Conservation (phyloP, 345 rosid species). For the Adansonia digitata region DNA sequence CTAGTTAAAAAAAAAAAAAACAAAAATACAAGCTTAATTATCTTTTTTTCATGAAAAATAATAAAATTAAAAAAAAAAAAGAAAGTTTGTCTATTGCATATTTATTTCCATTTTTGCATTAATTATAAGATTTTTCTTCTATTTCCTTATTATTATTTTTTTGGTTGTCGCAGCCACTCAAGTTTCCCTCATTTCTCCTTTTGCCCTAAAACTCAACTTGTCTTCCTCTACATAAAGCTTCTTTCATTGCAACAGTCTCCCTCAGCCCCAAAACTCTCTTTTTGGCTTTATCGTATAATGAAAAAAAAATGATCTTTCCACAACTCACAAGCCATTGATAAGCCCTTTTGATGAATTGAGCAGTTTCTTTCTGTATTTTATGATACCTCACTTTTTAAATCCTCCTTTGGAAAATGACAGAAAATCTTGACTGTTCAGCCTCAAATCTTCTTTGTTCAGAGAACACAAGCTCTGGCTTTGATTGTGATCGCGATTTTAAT, state of each 20-base stretch:
- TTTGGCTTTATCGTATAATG: slow-evolving; percentile 16
- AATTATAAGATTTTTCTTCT: not conserved
- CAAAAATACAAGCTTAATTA: no score
- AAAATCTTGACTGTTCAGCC: slow-evolving; percentile 36
- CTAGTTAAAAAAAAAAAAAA: no score
- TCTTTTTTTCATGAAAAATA: not conserved
- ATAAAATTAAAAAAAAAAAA: not conserved
- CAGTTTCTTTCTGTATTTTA: not conserved
- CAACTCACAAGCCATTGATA: slow-evolving; percentile 21
- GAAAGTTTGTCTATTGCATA: not conserved
- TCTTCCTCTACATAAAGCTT: slow-evolving; percentile 32
- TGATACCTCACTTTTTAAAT: not conserved
- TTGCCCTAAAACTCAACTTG: slow-evolving; percentile 31
- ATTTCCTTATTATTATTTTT: not conserved
- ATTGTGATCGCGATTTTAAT: slow-evolving; percentile 28
- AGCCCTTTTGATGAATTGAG: slow-evolving; percentile 12
- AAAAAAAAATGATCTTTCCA: slow-evolving; percentile 13
- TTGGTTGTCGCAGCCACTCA: not conserved
- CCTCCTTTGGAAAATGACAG: slow-evolving; percentile 35
- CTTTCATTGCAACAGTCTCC: slow-evolving; percentile 17
- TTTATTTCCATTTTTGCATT: slow-evolving; percentile 8
- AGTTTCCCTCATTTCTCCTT: slow-evolving; percentile 7
- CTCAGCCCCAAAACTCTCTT: slow-evolving; percentile 21
- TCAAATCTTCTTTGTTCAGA: slow-evolving; percentile 51
- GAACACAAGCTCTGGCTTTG: slow-evolving; percentile 31